phyloP scores from a whole-genome alignment of 805 yeast species.

The Suhomyces faveliae region DNA sequence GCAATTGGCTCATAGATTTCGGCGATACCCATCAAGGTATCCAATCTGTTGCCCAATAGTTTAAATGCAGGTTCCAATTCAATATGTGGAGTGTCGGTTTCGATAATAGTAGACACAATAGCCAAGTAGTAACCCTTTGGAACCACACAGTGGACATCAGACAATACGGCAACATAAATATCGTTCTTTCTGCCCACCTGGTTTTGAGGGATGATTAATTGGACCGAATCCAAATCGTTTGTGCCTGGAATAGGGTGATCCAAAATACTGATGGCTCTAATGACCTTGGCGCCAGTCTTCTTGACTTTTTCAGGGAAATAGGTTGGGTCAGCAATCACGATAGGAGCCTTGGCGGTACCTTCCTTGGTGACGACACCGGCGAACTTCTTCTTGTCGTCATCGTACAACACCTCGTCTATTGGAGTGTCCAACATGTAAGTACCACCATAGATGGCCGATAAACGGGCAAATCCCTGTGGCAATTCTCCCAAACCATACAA shows the following conservation, averaged over 20 bases:
- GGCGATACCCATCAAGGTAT: conserved; percentile 90
- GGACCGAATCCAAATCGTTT: conserved; percentile 80
- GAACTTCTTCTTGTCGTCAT: conserved; percentile 53
- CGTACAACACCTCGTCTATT: conserved; percentile 81
- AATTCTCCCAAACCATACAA: conserved; percentile 95
- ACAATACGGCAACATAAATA: conserved; percentile 88
- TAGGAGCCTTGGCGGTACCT: conserved; percentile 87
- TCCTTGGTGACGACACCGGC: conserved; percentile 88
- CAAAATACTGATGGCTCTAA: conserved; percentile 83
- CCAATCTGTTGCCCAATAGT: conserved; percentile 74
- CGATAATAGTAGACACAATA: conserved; percentile 90
- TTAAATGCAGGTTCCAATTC: conserved; percentile 95
- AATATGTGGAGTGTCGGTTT: conserved; percentile 86
- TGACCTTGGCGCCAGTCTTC: conserved; percentile 70
- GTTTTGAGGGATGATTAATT: conserved; percentile 94
- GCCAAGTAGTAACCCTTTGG: conserved; percentile 89
- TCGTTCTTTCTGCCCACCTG: conserved; percentile 92
- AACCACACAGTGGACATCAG: conserved; percentile 86
- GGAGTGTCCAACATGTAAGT: conserved; percentile 98
- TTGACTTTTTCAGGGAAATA: conserved; percentile 85
- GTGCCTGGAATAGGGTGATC: conserved; percentile 88
- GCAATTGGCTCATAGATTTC: conserved; percentile 84
- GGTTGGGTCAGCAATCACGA: conserved; percentile 96
- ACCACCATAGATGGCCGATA: conserved; percentile 97
- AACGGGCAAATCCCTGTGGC: conserved; percentile 98